phyloP scores from a whole-genome alignment of 495 filamentous ascomycete species.

The Penicillium egyptiacum region DNA sequence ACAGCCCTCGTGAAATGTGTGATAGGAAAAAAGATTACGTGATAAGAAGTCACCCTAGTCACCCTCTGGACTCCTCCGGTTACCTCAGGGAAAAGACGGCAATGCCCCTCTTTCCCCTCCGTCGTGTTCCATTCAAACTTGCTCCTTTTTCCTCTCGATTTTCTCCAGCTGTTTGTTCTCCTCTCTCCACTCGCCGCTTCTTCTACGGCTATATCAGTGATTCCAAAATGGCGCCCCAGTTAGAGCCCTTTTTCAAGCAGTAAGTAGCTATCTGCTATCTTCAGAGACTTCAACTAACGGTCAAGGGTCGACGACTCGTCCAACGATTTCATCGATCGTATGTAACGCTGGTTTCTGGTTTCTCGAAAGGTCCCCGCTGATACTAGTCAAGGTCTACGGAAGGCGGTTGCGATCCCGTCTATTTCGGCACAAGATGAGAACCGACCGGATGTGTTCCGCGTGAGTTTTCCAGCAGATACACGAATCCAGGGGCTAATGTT shows the following conservation, averaged over 20 bases:
- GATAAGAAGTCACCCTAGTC: conserved; percentile 24
- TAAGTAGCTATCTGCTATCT: conserved; percentile 32
- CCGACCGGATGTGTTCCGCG: conserved; percentile 80
- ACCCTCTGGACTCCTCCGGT: conserved; percentile 11
- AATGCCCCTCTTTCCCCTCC: conserved; percentile 48
- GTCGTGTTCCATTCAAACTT: conserved; percentile 34
- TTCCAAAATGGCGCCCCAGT: conserved; percentile 75
- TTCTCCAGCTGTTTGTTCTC: conserved; percentile 14
- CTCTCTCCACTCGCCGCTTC: conserved; percentile 31
- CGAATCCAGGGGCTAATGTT: conserved; percentile 10
- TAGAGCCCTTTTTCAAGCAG: conserved; percentile 83
- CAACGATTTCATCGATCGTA: conserved; percentile 83
- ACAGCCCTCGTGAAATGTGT: conserved; percentile 5
- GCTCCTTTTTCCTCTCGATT: conserved; percentile 23
- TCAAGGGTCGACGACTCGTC: conserved; percentile 71
- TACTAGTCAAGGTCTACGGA: conserved; percentile 59
- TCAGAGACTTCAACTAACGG: conserved; percentile 4
- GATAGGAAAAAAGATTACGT: conserved; percentile 30
- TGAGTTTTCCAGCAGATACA: conserved; percentile 27
- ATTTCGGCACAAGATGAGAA: conserved; percentile 87
- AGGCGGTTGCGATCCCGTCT: conserved; percentile 94
- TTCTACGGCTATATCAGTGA: conserved; percentile 50
- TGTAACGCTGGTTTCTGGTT: conserved; percentile 20
- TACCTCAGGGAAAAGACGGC: conserved; percentile 15
- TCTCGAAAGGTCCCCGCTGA: conserved; percentile 9